Base-by-base conservation (phyloP, 768 basidiomycete genomes). In the Russula griseocarnosa region DNA sequence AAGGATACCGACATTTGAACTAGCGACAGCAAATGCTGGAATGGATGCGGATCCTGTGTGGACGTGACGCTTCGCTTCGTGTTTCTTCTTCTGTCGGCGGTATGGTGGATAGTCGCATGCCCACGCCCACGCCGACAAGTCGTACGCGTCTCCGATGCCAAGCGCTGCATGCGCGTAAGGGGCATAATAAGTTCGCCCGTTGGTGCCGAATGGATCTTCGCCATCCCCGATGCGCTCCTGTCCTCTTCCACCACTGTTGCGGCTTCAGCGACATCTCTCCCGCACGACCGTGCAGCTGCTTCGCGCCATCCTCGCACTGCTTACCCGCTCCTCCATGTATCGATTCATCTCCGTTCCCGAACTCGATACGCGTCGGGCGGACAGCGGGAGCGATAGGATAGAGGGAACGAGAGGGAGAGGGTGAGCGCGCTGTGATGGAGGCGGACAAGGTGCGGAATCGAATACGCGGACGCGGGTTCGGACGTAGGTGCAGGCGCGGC, bases 71-170 rank as follows among this genome's bases (percentile, higher is more conserved):
- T 28, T 55, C 42, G 20, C 18, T 18, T 44, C 40, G 14, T 16
- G 42, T 28, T 53, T 38, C 16, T 47, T 47, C 52, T 54, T 63
- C 3, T 46, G 6, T 28, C 18, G 20, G 36, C 58, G 44, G 58
- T n/a, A 46, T 4, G 63, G 58, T 22, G 53, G 47, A 40, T 10
- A 11, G 24, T 59, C 53, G 46, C 52, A 40, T 59, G 63, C 63
- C 63, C 63, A 65, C 20, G 58, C 38, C 63, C 63, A 65, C 20
- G 63, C 63, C 3, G 63, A 65, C 11, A 65, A 24, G 20, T 65
- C 59, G 49, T 65, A 65, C 38, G 63, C 59, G 24, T 65, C 28
- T 14, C 59, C 59, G 22, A 44, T 9, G 13, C 58, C 55, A 38
- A 64, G 57, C 28, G 63, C 63, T 4, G 42, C 44, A 14, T 54